Percentiles rank a stretch among this genome's conserved stretches.
Evolutionary conservation across 805 yeast species (phyloP).

Genomic region (Candida railenensis): DNA sequence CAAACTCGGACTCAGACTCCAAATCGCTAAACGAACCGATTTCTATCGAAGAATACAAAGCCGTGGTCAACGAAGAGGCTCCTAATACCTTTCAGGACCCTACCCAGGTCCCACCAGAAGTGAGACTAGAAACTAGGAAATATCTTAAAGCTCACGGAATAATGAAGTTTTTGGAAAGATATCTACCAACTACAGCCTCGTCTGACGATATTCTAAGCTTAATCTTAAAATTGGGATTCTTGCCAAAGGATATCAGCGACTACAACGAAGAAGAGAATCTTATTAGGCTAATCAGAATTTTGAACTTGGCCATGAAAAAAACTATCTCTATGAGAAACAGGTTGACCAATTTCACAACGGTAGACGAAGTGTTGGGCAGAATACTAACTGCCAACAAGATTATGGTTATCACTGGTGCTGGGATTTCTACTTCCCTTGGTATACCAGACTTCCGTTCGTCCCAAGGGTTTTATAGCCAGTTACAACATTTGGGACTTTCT

Average conservation of each 20-base stretch:
- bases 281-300: constrained; percentile 46
- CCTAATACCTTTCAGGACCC: constrained; percentile 3
- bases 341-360: constrained; percentile 50
- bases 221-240: constrained; percentile 64
- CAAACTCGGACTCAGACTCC: background rate
- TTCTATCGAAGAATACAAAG: constrained; percentile 7
- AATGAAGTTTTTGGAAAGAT: constrained; percentile 56
- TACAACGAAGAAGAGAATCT: constrained; percentile 42
- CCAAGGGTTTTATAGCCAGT: constrained; percentile 62
- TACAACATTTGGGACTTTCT: constrained; percentile 44
- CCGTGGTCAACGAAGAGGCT: constrained; percentile 1
- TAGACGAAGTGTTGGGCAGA: constrained; percentile 57
- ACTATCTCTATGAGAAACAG: constrained; percentile 58
- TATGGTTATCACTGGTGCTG: constrained; percentile 45
- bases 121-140: constrained; percentile 29
- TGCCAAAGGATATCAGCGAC: constrained; percentile 29
- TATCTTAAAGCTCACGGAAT: constrained; percentile 62
- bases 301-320: constrained; percentile 64
- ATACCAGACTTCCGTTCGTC: constrained; percentile 46
- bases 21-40: constrained; percentile 4
- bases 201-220: constrained; percentile 56
- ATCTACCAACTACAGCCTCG: constrained; percentile 59
- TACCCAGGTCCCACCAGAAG: constrained; percentile 9
- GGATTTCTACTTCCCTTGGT: constrained; percentile 44
- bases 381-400: constrained; percentile 50